These are phyloP conservation scores for Hymenotorrendiella dingleyae DNA, from an alignment of 2,329 filamentous ascomycete genomes.

Conservation along the genomic window DNA sequence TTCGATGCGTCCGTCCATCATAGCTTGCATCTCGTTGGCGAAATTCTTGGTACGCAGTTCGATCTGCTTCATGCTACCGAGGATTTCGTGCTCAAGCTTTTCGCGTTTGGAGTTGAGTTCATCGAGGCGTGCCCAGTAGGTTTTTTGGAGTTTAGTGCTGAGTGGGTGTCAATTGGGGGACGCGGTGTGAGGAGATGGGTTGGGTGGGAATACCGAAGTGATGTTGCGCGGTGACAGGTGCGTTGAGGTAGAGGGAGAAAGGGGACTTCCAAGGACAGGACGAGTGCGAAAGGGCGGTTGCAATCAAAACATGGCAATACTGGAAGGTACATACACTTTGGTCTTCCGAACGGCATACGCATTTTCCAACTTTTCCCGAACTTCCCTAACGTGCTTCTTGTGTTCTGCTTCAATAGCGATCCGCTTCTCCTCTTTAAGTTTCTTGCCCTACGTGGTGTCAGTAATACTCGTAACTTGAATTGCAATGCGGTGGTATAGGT, in stretches of 20 bases:
- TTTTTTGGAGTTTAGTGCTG: slow-evolving; percentile 21
- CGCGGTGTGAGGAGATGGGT: background rate
- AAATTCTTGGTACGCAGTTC: slow-evolving; percentile 23
- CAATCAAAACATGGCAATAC: too few species aligned
- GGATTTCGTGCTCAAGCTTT: slow-evolving; percentile 23
- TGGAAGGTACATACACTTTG: too few species aligned
- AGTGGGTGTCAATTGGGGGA: background rate
- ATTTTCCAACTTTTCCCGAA: slow-evolving; percentile 18
- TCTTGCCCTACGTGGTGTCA: slow-evolving; percentile 25
- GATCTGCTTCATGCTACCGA: slow-evolving; percentile 23
- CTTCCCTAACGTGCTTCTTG: slow-evolving; percentile 20
- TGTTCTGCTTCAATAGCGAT: slow-evolving; percentile 23
- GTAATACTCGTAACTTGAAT: too few species aligned
- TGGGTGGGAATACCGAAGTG: background rate
- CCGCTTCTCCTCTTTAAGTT: slow-evolving; percentile 24
- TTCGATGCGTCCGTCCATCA: slow-evolving; percentile 22
- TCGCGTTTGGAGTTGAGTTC: slow-evolving; percentile 24
- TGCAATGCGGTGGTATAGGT: too few species aligned
- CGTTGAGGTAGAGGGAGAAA: background rate
- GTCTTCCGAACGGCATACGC: slow-evolving; percentile 18
- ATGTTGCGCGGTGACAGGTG: background rate
- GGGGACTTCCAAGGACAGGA: too few species aligned
- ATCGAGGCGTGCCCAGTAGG: slow-evolving; percentile 22
- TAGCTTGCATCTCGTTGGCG: slow-evolving; percentile 20
- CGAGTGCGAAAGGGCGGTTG: too few species aligned